Percentiles rank a stretch among this genome's conserved stretches.
phyloP scores from a whole-genome alignment of 352 stramenopile genomes.

The Phytophthora nicotianae region DNA sequence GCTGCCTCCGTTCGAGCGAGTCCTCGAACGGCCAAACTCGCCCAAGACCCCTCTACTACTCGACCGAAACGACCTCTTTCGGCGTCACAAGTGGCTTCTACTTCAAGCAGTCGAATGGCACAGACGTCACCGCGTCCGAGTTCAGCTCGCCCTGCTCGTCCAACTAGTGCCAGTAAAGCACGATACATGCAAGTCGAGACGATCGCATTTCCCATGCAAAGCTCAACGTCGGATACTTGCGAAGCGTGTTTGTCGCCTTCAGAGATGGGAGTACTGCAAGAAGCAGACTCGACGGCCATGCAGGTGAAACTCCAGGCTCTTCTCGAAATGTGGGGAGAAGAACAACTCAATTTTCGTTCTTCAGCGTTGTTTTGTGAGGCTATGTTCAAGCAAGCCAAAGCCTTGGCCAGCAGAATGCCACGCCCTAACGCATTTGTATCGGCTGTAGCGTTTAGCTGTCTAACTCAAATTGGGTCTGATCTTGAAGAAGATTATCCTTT shows the following conservation, averaged over 20 bases:
- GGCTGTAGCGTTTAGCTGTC: conserved; percentile 50
- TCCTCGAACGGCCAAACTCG: conserved; percentile 38
- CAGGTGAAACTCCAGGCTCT: conserved; percentile 57
- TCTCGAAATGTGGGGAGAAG: conserved; percentile 54
- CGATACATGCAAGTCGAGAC: conserved; percentile 35
- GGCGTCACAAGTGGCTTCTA: conserved; percentile 35
- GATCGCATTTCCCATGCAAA: conserved; percentile 39
- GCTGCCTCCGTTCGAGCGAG: conserved; percentile 30
- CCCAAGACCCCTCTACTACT: not conserved
- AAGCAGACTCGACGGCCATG: conserved; percentile 29
- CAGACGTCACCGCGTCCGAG: conserved; percentile 15
- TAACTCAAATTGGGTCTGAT: conserved; percentile 51
- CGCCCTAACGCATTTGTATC: conserved; percentile 62
- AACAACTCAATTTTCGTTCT: conserved; percentile 59
- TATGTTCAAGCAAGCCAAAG: conserved; percentile 63
- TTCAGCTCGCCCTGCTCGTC: conserved; percentile 37
- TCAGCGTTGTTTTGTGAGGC: conserved; percentile 66
- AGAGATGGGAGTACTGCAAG: conserved; percentile 8
- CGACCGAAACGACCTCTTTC: conserved; percentile 47
- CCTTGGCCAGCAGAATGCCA: conserved; percentile 48
- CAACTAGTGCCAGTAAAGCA: conserved; percentile 47
- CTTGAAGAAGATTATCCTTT: conserved; percentile 60
- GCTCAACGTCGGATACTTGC: conserved; percentile 1
- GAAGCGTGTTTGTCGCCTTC: conserved; percentile 24
- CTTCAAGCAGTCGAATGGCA: conserved; percentile 26